Evolutionary conservation across 1,284 basidiomycete species (phyloP).

Genomic region (Chondrostereum purpureum): DNA sequence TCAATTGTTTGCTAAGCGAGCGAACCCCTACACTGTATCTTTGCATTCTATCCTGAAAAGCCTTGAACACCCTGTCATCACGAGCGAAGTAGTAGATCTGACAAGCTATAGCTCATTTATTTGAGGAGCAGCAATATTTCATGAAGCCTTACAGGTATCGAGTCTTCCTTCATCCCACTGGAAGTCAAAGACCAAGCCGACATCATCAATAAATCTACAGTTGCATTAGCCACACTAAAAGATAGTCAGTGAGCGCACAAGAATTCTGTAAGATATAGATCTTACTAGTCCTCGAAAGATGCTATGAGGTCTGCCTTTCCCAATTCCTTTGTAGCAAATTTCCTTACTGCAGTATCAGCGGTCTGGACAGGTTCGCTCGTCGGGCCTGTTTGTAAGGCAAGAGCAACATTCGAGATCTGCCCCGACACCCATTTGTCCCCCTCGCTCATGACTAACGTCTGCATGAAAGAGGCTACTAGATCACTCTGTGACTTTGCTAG

Average conservation of each 20-base stretch:
- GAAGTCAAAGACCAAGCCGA: constrained; percentile 62
- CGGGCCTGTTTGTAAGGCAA: constrained; percentile 53
- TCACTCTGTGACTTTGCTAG: constrained; percentile 71
- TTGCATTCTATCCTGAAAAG: constrained; percentile 53
- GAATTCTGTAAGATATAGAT: constrained; percentile 12
- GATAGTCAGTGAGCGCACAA: constrained; percentile 3
- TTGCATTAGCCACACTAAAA: constrained; percentile 70
- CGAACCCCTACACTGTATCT: constrained; percentile 45
- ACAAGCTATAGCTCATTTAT: neutral
- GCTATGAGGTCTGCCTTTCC: constrained; percentile 73
- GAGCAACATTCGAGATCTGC: constrained; percentile 51
- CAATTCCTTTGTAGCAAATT: constrained; percentile 71
- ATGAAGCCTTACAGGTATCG: constrained; percentile 51
- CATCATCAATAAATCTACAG: constrained; percentile 67
- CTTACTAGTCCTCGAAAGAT: constrained; percentile 77
- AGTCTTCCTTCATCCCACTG: constrained; percentile 38
- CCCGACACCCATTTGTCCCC: constrained; percentile 71
- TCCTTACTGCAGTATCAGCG: constrained; percentile 60
- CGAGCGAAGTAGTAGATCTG: constrained; percentile 77
- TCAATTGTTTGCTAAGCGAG: constrained; percentile 46
- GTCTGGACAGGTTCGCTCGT: constrained; percentile 62
- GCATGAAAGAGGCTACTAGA: constrained; percentile 74
- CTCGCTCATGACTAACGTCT: constrained; percentile 82
- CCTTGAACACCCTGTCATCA: constrained; percentile 71
- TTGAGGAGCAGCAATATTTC: neutral